Percentiles rank a stretch among this genome's conserved stretches.
Evolutionary conservation across 1,139 yeast genomes (phyloP).

Genomic region (Arxiozyma bovina): DNA sequence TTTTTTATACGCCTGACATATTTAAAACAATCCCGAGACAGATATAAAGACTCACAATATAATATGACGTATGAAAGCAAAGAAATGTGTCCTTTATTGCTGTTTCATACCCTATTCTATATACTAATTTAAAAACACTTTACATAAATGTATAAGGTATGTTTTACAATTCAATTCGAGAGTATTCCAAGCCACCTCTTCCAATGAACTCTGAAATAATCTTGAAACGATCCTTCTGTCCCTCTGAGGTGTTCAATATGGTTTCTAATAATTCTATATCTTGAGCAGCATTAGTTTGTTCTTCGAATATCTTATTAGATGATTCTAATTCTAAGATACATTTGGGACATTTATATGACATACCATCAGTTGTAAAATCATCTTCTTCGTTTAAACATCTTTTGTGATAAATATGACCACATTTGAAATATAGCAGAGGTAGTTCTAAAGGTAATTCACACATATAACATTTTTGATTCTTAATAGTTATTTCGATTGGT

Average conservation of each 20-base stretch:
- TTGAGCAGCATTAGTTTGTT: conserved; percentile 55
- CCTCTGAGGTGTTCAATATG: conserved; percentile 46
- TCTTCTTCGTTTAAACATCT: conserved; percentile 54
- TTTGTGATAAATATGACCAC: conserved; percentile 82
- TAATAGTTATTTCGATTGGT: conserved; percentile 52
- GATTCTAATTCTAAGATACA: conserved; percentile 66
- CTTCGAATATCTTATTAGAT: conserved; percentile 46
- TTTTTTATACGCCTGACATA: neutral
- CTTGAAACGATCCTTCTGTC: conserved; percentile 51
- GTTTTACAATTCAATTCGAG: conserved; percentile 6
- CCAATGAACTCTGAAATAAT: conserved; percentile 77
- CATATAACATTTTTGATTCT: conserved; percentile 60
- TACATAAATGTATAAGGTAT: neutral
- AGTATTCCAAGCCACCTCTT: conserved; percentile 67
- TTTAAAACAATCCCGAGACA: neutral
- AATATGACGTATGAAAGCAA: neutral
- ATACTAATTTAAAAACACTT: neutral
- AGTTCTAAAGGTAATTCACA: conserved; percentile 65
- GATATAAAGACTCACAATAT: no score
- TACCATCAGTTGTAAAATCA: conserved; percentile 10
- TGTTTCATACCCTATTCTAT: neutral
- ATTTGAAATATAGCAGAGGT: conserved; percentile 78
- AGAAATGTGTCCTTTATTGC: neutral
- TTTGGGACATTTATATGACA: conserved; percentile 49
- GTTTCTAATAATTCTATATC: conserved; percentile 55